Evolutionary conservation across 2,329 filamentous ascomycete genomes (phyloP), one percentile per base, ranked within the genome.

Genomic region (Arthrobotrys iridis): DNA sequence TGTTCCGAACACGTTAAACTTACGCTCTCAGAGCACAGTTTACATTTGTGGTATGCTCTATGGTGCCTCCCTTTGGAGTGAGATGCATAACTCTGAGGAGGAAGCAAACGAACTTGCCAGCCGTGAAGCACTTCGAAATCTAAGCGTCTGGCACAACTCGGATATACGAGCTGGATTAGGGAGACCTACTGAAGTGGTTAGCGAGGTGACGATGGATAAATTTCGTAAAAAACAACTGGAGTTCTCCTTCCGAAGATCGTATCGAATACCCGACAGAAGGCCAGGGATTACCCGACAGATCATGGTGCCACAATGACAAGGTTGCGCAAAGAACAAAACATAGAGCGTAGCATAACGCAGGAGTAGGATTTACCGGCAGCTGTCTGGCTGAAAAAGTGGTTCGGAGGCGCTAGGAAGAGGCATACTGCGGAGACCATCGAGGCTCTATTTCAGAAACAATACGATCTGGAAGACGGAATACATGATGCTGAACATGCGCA

Each of bases 81-180:
- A 26, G 10, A 43, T 41, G 28, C 33, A 33, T 28, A 2, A 15
- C 18, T 33, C 48, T 15, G 6, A 13, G 22, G 6, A 20, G 1
- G 37, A 57, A 1, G 28, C 37, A 26, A n/a, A 57, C 20, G 11
- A 22, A n/a, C 13, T 57, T 28, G 41, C 35, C 11, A 57, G 48
- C 18, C 46, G 48, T 6, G 46, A 66, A 26, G 62, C 62, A 2
- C 62, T 66, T 26, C 18, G 46, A 13, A 45, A 57, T 37, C 18
- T 66, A 13, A n/a, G n/a, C n/a, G n/a, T n/a, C n/a, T n/a, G n/a
- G n/a, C n/a, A n/a, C n/a, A n/a, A n/a, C n/a, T n/a, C n/a, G n/a
- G n/a, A n/a, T n/a, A n/a, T n/a, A 35, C 50, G 6, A 30, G 3
- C 8, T 46, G 26, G 22, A 20, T 18, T n/a, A 4, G 41, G 18